These are phyloP conservation scores for Vairimorpha necatrix DNA, from an alignment of 371 early-diverging fungal species.

Conservation along the genomic window DNA sequence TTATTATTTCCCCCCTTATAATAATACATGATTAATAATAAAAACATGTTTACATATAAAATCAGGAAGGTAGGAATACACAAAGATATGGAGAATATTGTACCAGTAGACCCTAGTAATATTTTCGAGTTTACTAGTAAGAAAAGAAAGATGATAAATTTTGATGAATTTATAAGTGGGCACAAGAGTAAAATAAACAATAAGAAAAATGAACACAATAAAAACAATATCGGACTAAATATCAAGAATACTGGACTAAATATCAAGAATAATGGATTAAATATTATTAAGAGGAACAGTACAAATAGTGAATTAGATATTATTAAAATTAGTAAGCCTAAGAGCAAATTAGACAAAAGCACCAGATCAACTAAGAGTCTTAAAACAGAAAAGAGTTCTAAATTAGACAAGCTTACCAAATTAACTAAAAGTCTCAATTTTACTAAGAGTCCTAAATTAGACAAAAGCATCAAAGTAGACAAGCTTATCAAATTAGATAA, in stretches of 20 bases:
- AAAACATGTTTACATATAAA: constrained; percentile 4
- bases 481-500: not conserved
- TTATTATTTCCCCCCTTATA: not conserved
- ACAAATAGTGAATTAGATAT: too few species aligned
- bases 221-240: not conserved
- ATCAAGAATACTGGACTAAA: not conserved
- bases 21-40: not conserved
- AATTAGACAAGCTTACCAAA: not conserved
- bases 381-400: not conserved
- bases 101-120: constrained; percentile 2
- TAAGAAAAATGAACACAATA: not conserved
- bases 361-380: not conserved
- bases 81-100: not conserved
- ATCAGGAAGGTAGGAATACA: not conserved
- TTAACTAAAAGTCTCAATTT: not conserved
- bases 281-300: too few species aligned
- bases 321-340: not conserved
- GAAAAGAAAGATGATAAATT: not conserved
- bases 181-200: not conserved
- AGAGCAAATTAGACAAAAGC: not conserved
- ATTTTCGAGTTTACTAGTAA: not conserved
- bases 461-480: not conserved
- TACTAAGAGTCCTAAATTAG: not conserved
- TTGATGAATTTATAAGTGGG: not conserved
- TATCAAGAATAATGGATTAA: not conserved